Evolutionary conservation across 495 filamentous ascomycete genomes (phyloP).

Genomic region (Penicillium coprophilum): DNA sequence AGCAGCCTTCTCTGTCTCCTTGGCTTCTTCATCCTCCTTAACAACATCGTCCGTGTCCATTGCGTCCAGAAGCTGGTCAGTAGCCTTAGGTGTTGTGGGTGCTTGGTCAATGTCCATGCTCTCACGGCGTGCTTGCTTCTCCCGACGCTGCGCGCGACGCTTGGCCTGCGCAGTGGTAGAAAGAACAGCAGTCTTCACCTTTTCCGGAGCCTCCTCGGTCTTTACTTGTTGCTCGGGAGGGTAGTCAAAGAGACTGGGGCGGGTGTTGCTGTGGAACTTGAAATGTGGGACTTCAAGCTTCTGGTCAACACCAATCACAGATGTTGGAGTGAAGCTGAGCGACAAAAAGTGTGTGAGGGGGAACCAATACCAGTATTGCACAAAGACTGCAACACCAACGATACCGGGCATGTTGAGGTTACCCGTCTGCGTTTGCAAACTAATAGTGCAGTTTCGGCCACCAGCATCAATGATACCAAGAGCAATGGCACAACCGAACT

Average conservation of each 20-base stretch:
- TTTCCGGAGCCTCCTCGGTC: conserved; percentile 85
- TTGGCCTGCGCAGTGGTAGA: conserved; percentile 97
- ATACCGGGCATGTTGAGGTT: conserved; percentile 98
- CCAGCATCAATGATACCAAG: conserved; percentile 98
- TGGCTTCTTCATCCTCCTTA: conserved; percentile 62
- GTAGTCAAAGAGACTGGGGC: conserved; percentile 95
- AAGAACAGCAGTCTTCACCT: conserved; percentile 93
- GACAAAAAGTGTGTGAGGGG: conserved; percentile 97
- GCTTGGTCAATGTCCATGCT: conserved; percentile 87
- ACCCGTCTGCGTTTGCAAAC: conserved; percentile 94
- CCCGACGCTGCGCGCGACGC: conserved; percentile 77
- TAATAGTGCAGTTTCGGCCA: conserved; percentile 97
- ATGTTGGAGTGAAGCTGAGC: conserved; percentile 87
- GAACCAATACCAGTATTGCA: conserved; percentile 99
- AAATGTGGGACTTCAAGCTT: conserved; percentile 92
- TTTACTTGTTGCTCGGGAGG: conserved; percentile 95
- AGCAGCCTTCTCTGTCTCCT: conserved; percentile 64
- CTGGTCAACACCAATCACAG: conserved; percentile 90
- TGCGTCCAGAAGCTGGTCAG: conserved; percentile 65
- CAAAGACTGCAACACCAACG: conserved; percentile 96
- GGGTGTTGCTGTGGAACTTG: conserved; percentile 92
- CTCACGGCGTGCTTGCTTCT: conserved; percentile 68
- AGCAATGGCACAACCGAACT: conserved; percentile 91
- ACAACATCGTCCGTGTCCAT: conserved; percentile 84
- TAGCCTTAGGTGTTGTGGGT: conserved; percentile 72